A percentile compares a stretch with the other conserved stretches of the same genome.
These are phyloP conservation scores for Simplicillium sp. DNA, from an alignment of 2,329 filamentous ascomycete species.

Conservation along the genomic window DNA sequence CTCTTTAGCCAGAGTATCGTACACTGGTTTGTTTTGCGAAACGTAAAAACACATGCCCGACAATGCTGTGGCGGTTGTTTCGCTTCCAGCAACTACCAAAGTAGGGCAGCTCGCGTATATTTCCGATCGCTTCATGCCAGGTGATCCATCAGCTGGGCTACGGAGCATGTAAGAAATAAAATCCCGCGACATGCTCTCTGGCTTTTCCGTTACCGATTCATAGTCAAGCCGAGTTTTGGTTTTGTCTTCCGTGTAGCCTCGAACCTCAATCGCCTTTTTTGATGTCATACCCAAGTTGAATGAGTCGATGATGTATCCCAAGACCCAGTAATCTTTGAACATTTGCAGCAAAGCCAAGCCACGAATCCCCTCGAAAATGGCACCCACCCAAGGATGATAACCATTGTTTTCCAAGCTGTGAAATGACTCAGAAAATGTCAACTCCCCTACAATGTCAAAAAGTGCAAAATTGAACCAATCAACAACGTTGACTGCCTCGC, in stretches of 20 bases:
- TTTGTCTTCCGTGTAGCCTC: too few relatives aligned
- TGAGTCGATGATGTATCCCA: not conserved
- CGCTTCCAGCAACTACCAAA: conserved; percentile 20
- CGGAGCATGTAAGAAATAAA: conserved; percentile 19
- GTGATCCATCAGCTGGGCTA: conserved; percentile 16
- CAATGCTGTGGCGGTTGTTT: conserved; percentile 22
- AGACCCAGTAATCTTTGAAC: conserved; percentile 5
- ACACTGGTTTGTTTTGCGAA: conserved; percentile 16
- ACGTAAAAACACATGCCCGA: conserved; percentile 20
- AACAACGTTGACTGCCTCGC: conserved; percentile 14
- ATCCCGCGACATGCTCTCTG: conserved; percentile 5
- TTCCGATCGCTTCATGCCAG: conserved; percentile 22
- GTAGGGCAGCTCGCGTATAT: conserved; percentile 14
- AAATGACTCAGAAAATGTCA: conserved; percentile 34
- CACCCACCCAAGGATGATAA: conserved; percentile 16
- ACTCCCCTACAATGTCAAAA: conserved; percentile 28
- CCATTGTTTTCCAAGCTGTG: conserved; percentile 18
- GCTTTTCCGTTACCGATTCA: conserved; percentile 11
- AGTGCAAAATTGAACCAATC: conserved; percentile 26
- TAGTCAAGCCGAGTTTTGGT: conserved; percentile 11
- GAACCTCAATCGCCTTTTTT: conserved; percentile 9
- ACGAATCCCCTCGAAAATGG: conserved; percentile 11
- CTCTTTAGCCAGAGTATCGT: conserved; percentile 25
- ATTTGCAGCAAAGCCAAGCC: conserved; percentile 7
- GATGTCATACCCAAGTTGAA: not conserved